phyloP scores from a whole-genome alignment of 164 flowering plant species.

The Vitis cinerea region DNA sequence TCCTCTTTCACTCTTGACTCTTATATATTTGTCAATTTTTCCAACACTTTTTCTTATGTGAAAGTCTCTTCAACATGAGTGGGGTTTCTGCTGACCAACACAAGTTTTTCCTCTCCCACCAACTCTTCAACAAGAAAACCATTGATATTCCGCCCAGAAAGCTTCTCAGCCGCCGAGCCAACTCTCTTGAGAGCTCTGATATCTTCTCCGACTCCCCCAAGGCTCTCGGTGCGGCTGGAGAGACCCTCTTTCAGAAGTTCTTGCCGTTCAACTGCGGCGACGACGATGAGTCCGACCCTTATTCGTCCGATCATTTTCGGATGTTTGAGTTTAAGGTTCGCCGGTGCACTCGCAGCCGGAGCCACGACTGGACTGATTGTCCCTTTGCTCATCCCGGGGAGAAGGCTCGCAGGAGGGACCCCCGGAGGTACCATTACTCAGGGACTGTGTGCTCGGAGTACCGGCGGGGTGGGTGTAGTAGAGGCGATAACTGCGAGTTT shows the following conservation, averaged over 20 bases:
- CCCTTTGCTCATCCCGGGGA: constrained; percentile 97
- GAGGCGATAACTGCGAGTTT: constrained; percentile 77
- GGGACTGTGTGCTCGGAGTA: constrained; percentile 72
- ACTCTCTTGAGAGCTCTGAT: background rate
- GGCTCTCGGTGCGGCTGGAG: constrained; percentile 8
- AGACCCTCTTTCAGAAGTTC: constrained; percentile 26
- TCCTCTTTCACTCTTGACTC: too few species aligned
- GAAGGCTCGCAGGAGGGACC: constrained; percentile 86
- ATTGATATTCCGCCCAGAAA: constrained; percentile 57
- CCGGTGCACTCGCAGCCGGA: constrained; percentile 72
- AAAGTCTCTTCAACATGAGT: constrained; percentile 27
- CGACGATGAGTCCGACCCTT: constrained; percentile 37
- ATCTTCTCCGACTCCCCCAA: constrained; percentile 18
- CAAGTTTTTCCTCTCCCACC: constrained; percentile 23
- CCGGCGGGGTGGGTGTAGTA: constrained; percentile 59
- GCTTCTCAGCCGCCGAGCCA: constrained; percentile 26
- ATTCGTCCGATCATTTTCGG: constrained; percentile 72
- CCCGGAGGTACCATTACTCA: constrained; percentile 60
- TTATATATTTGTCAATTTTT: too few species aligned
- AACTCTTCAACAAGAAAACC: constrained; percentile 27
- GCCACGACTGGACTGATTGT: constrained; percentile 98
- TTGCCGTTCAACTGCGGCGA: constrained; percentile 35
- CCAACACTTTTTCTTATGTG: too few species aligned
- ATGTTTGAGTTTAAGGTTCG: constrained; percentile 92
- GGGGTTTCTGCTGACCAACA: constrained; percentile 46